These are phyloP conservation scores for Alternaria burnsii DNA, from an alignment of 2,329 filamentous ascomycete species.

Conservation along the genomic window DNA sequence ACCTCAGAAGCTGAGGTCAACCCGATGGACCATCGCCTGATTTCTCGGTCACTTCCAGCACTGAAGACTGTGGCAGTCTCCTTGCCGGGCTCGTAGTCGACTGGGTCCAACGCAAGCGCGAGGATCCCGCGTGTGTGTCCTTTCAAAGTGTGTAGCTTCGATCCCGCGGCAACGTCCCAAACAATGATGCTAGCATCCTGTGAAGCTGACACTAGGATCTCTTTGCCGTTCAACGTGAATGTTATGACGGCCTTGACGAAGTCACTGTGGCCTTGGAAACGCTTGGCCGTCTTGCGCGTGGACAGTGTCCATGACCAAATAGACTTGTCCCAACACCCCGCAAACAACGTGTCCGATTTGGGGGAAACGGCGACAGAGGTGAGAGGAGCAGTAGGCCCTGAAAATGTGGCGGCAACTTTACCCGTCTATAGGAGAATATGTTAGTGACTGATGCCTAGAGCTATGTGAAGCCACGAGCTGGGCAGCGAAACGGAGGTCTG, in stretches of 20 bases:
- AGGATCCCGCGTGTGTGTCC: conserved; percentile 82
- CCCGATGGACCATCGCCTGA: conserved; percentile 76
- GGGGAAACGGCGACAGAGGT: conserved; percentile 47
- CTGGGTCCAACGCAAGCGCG: conserved; percentile 77
- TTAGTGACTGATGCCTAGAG: conserved; percentile 19
- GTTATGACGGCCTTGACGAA: conserved; percentile 86
- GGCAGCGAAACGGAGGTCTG: conserved; percentile 39
- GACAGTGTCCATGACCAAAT: conserved; percentile 82
- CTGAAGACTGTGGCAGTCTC: conserved; percentile 70
- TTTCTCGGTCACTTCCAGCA: conserved; percentile 69
- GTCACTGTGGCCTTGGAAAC: conserved; percentile 81
- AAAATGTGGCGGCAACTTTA: conserved; percentile 63
- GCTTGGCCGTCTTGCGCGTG: conserved; percentile 55
- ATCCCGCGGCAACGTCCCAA: conserved; percentile 77
- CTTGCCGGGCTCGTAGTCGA: conserved; percentile 31
- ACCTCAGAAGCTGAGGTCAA: conserved; percentile 32
- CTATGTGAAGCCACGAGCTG: conserved; percentile 2
- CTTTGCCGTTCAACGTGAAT: conserved; percentile 66
- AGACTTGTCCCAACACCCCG: conserved; percentile 93
- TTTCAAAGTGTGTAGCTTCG: conserved; percentile 77
- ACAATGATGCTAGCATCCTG: conserved; percentile 67
- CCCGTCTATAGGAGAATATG: conserved; percentile 28
- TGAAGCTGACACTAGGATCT: conserved; percentile 60
- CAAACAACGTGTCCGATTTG: conserved; percentile 69
- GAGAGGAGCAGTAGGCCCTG: conserved; percentile 80